phyloP scores from a whole-genome alignment of 2,329 filamentous ascomycete genomes.

The Fusarium oxysporum region DNA sequence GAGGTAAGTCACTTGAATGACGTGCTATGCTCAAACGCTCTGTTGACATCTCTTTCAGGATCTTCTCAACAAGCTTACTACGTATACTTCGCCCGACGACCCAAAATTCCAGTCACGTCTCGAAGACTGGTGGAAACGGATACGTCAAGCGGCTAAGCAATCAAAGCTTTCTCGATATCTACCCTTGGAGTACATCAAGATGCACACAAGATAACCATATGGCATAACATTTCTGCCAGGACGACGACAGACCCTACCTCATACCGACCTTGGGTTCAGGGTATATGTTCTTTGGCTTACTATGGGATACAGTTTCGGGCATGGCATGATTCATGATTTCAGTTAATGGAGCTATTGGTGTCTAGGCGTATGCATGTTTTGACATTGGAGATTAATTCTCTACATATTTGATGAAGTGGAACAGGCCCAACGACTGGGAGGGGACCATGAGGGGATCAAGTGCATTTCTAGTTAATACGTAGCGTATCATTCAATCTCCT shows the following conservation, averaged over 20 bases:
- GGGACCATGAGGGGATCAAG: background rate
- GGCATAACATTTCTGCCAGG: background rate
- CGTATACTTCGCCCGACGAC: slow-evolving; percentile 45
- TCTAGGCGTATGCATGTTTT: slow-evolving; percentile 4
- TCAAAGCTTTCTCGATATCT: slow-evolving; percentile 51
- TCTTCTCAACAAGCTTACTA: slow-evolving; percentile 46
- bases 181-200: slow-evolving; percentile 49
- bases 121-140: slow-evolving; percentile 51
- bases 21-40: background rate
- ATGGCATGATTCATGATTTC: background rate
- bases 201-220: slow-evolving; percentile 46
- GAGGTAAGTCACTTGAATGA: slow-evolving; percentile 44
- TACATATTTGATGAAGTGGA: background rate
- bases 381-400: slow-evolving; percentile 6
- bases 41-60: slow-evolving; percentile 43
- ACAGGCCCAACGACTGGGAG: background rate
- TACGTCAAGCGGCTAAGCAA: slow-evolving; percentile 51
- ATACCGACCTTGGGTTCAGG: background rate
- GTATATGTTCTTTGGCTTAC: slow-evolving; percentile 4
- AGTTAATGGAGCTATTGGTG: slow-evolving; percentile 16
- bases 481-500: slow-evolving; percentile 29
- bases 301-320: background rate
- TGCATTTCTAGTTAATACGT: slow-evolving; percentile 16
- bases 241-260: slow-evolving; percentile 6
- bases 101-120: slow-evolving; percentile 47